Percentiles rank a stretch among this genome's conserved stretches.
Evolutionary conservation across 352 stramenopile species (phyloP).

Genomic region (Blastocystis sp.): DNA sequence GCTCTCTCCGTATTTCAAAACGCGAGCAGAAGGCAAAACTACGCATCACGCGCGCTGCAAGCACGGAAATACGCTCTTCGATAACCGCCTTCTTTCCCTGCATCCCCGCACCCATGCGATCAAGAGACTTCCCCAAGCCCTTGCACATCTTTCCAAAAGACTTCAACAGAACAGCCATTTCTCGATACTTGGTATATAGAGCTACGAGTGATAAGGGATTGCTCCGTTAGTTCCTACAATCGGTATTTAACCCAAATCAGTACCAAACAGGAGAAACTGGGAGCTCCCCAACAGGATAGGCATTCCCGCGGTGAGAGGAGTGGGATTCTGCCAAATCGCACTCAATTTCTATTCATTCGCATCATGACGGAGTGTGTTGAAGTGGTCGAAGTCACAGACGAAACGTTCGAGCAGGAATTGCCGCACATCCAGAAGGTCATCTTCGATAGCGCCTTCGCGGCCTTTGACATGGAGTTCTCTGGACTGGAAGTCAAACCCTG

Average conservation of each 20-base stretch:
- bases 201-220: not conserved
- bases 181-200: conserved; percentile 2
- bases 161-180: conserved; percentile 54
- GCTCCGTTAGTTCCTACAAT: conserved; percentile 7
- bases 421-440: conserved; percentile 47
- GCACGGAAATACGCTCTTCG: conserved; percentile 53
- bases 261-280: not conserved
- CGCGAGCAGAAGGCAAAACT: conserved; percentile 62
- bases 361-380: not conserved
- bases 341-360: not conserved
- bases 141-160: conserved; percentile 70
- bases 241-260: conserved; percentile 26
- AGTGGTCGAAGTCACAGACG: conserved; percentile 59
- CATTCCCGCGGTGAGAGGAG: not conserved
- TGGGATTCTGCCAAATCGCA: not conserved
- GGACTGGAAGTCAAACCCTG: conserved; percentile 25
- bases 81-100: conserved; percentile 44
- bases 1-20: conserved; percentile 52
- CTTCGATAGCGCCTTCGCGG: conserved; percentile 46
- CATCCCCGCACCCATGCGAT: conserved; percentile 54
- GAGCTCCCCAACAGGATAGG: not conserved
- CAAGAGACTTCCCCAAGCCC: conserved; percentile 60
- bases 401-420: conserved; percentile 55
- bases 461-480: conserved; percentile 65
- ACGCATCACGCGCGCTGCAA: not conserved